Evolutionary conservation across 495 filamentous ascomycete genomes (phyloP).

Genomic region (Rostrohypoxylon terebratum): DNA sequence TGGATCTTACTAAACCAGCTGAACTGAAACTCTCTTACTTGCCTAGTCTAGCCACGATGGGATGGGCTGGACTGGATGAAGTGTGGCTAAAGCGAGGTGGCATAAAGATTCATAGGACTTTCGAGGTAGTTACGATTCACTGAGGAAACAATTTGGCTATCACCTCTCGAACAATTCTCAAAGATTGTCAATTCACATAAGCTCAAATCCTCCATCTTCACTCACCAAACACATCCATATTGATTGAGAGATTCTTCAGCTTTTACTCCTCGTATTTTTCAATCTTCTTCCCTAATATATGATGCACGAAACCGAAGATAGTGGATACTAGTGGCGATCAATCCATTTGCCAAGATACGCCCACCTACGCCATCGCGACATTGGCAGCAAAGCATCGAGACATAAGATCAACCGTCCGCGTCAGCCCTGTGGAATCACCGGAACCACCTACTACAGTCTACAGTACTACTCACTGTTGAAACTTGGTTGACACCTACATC

Average conservation of each 20-base stretch:
- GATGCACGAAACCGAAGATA: conserved; percentile 34
- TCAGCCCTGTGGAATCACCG: conserved; percentile 32
- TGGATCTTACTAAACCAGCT: background rate
- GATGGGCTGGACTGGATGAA: conserved; percentile 7
- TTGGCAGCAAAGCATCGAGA: conserved; percentile 18
- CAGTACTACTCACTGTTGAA: conserved; percentile 8
- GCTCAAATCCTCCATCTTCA: background rate
- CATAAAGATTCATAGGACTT: conserved; percentile 2
- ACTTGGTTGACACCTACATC: conserved; percentile 15
- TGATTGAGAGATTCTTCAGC: background rate
- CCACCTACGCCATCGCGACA: conserved; percentile 25
- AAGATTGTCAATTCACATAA: background rate
- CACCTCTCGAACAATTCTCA: background rate
- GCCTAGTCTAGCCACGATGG: conserved; percentile 25
- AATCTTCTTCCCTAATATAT: background rate
- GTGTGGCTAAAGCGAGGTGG: conserved; percentile 36
- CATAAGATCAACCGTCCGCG: conserved; percentile 28
- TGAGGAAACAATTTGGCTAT: background rate
- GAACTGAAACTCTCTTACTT: background rate
- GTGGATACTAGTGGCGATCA: conserved; percentile 28
- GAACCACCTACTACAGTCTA: too few species aligned
- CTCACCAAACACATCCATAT: background rate
- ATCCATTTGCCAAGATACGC: conserved; percentile 32
- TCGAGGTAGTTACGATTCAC: background rate
- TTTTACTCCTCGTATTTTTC: conserved; percentile 26